A percentile compares a stretch with the other conserved stretches of the same genome.
Evolutionary conservation across 2,329 filamentous ascomycete genomes (phyloP).

Genomic region (Talaromyces sp.): DNA sequence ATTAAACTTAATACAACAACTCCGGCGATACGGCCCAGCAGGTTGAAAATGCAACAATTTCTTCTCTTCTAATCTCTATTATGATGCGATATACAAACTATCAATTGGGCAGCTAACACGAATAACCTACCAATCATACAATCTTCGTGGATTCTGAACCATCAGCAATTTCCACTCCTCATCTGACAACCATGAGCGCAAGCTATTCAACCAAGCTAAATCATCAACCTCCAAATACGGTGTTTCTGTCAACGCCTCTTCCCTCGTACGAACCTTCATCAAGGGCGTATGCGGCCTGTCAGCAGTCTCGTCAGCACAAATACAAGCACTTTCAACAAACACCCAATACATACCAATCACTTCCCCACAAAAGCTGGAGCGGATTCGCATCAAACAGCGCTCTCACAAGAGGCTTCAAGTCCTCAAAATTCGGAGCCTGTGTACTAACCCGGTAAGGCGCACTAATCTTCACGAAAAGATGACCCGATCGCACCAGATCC

Average conservation of each 20-base stretch:
- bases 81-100: too few species aligned
- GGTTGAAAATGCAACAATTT: too few species aligned
- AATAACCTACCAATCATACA: slow-evolving; percentile 21
- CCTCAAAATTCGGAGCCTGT: slow-evolving; percentile 33
- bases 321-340: neutral
- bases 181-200: slow-evolving; percentile 28
- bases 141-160: slow-evolving; percentile 22
- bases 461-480: slow-evolving; percentile 43
- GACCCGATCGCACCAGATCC: slow-evolving; percentile 33
- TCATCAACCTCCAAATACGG: slow-evolving; percentile 31
- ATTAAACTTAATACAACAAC: too few species aligned
- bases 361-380: slow-evolving; percentile 40
- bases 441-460: slow-evolving; percentile 42
- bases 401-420: slow-evolving; percentile 24
- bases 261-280: slow-evolving; percentile 39
- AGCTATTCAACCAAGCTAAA: slow-evolving; percentile 29
- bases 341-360: slow-evolving; percentile 34
- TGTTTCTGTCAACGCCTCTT: slow-evolving; percentile 39
- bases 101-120: too few species aligned
- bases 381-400: slow-evolving; percentile 32
- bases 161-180: slow-evolving; percentile 29
- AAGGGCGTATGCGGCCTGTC: slow-evolving; percentile 41
- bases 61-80: too few species aligned
- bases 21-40: too few species aligned
- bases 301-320: neutral